A percentile compares a stretch with the other conserved stretches of the same genome.
These are phyloP conservation scores for Penicillium sp. DNA, from an alignment of 2,329 filamentous ascomycete genomes.

Conservation along the genomic window DNA sequence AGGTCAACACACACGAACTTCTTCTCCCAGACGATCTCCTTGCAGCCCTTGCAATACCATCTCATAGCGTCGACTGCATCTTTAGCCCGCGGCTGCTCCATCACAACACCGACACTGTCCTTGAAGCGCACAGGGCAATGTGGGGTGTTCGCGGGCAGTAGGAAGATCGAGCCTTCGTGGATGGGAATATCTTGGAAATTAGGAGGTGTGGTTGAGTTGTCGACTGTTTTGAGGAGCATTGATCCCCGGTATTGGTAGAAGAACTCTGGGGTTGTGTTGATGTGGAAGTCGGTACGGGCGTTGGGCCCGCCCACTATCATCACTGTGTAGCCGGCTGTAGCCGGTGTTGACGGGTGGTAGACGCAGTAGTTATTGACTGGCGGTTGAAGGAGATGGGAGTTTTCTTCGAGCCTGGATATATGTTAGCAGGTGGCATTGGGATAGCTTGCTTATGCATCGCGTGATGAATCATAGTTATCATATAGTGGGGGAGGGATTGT, in stretches of 20 bases:
- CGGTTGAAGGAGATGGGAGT: slow-evolving; percentile 86
- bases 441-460: slow-evolving; percentile 1
- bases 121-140: slow-evolving; percentile 94
- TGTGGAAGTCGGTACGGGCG: slow-evolving; percentile 95
- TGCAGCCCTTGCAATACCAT: slow-evolving; percentile 82
- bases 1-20: slow-evolving; percentile 85
- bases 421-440: background rate
- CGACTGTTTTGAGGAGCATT: slow-evolving; percentile 91
- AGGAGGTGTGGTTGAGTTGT: slow-evolving; percentile 52
- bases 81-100: slow-evolving; percentile 77
- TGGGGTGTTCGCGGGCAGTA: slow-evolving; percentile 89
- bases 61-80: slow-evolving; percentile 72
- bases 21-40: slow-evolving; percentile 75
- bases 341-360: slow-evolving; percentile 64
- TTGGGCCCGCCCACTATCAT: slow-evolving; percentile 94
- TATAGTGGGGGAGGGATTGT: slow-evolving; percentile 18
- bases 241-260: slow-evolving; percentile 95
- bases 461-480: slow-evolving; percentile 12
- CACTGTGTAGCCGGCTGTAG: slow-evolving; percentile 91
- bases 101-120: slow-evolving; percentile 87
- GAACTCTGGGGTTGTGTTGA: slow-evolving; percentile 94
- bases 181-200: slow-evolving; percentile 82
- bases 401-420: slow-evolving; percentile 73
- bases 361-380: slow-evolving; percentile 98
- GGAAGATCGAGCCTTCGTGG: slow-evolving; percentile 88